Base-by-base conservation (phyloP, 1,284 basidiomycete genomes). In the Caloboletus inedulis region DNA sequence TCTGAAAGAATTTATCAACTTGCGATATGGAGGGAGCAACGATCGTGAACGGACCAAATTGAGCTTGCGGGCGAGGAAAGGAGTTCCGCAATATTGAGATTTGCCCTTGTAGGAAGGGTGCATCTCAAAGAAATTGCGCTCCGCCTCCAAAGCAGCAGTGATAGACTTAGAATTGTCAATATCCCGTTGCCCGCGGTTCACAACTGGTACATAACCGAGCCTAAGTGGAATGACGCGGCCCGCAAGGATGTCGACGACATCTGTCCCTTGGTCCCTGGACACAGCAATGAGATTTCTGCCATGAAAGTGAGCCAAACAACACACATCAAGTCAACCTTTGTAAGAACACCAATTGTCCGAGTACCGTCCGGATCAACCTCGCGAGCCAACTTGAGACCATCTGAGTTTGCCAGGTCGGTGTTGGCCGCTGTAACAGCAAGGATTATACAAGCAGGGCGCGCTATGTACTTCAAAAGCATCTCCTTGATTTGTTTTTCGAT, bases 401-500 rank as follows among this genome's bases (percentile, higher is more conserved):
- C 96, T 21, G 95, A 98, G 76, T 99, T 99, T 53, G 96, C 96
- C 79, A 99, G 78, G 77, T 99, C 96, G 35, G 88, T 91, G 71
- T 98, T 98, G 60, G 94, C 96, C 21, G 89, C 91, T 0, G 96
- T 98, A 59, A 98, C 96, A 31, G 96, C 96, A 43, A 98, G 85
- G 62, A 98, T 87, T 68, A 91, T 90, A 77, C 86, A 89, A 25
- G 84, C 81, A 21, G 96, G 91, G 72, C 94, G 94, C 19, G 91
- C 87, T 69, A 99, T 98, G 72, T 89, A 98, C 73, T 96, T 96
- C 70, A 93, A 73, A 51, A 98, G 77, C 96, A 99, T 98, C 54
- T 98, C 96, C 54, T 83, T 82, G 63, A 99, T 99, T 73, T 98
- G 96, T 69, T 91, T 92, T 77, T 99, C 96, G 59, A 99, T 98